Percentiles rank a stretch among this genome's conserved stretches.
These are phyloP conservation scores for Colletotrichum sp. DNA, from an alignment of 2,329 filamentous ascomycete genomes.

Conservation along the genomic window DNA sequence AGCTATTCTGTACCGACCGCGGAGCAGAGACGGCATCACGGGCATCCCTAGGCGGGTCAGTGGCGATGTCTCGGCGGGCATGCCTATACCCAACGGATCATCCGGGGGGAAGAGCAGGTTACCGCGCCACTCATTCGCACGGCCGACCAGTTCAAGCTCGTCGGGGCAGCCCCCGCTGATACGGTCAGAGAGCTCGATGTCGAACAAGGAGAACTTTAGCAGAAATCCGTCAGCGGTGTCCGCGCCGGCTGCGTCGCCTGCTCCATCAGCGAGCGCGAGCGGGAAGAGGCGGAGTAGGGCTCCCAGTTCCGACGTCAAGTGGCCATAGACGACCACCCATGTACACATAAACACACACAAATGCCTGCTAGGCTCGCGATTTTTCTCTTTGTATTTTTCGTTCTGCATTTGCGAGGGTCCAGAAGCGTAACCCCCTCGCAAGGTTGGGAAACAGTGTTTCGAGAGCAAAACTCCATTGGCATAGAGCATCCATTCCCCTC, in stretches of 20 bases:
- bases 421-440: not conserved
- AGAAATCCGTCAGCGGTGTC: conserved; percentile 20
- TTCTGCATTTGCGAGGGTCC: not conserved
- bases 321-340: conserved; percentile 4
- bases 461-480: not conserved
- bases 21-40: conserved; percentile 46
- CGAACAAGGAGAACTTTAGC: conserved; percentile 42
- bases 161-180: conserved; percentile 30
- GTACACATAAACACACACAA: not conserved
- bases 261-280: conserved; percentile 6
- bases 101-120: conserved; percentile 39
- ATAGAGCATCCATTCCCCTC: not conserved
- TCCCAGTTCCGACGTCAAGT: conserved; percentile 24
- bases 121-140: conserved; percentile 37
- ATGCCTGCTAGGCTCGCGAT: not conserved
- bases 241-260: conserved; percentile 16
- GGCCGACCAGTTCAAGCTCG: conserved; percentile 26
- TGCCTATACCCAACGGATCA: conserved; percentile 16
- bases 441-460: not conserved
- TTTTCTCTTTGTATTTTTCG: conserved; percentile 6
- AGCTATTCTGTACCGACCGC: conserved; percentile 42
- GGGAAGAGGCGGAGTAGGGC: conserved; percentile 21
- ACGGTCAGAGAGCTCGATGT: conserved; percentile 42
- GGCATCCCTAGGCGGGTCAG: conserved; percentile 48
- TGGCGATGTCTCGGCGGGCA: conserved; percentile 34